Percentiles rank a stretch among this genome's conserved stretches.
phyloP scores from a whole-genome alignment of 2,329 filamentous ascomycete species.

The Alternaria gaisen region DNA sequence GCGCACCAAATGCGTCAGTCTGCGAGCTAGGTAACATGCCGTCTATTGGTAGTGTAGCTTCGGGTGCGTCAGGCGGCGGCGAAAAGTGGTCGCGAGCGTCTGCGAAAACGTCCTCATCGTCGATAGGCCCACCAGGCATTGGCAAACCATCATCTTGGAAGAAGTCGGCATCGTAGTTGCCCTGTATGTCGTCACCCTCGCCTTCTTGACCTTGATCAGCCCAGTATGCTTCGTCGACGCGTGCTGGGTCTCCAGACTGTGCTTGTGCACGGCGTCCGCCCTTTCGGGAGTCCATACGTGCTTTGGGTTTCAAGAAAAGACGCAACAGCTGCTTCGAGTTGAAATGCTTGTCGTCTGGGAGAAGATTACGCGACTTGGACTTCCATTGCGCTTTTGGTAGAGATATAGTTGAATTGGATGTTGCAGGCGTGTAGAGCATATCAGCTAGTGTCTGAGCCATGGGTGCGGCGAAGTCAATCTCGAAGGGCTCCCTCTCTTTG shows the following conservation, averaged over 20 bases:
- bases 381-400: conserved; percentile 95
- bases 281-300: conserved; percentile 76
- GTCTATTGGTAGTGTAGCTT: conserved; percentile 36
- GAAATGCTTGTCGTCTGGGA: conserved; percentile 98
- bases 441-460: conserved; percentile 77
- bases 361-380: conserved; percentile 88
- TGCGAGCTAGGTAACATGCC: conserved; percentile 63
- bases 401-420: conserved; percentile 81
- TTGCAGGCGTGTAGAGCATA: conserved; percentile 80
- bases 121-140: conserved; percentile 69
- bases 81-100: conserved; percentile 83
- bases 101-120: conserved; percentile 75
- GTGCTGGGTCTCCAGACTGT: conserved; percentile 60
- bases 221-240: conserved; percentile 97
- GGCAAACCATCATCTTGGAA: conserved; percentile 88
- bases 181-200: conserved; percentile 68
- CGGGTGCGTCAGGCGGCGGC: conserved; percentile 63
- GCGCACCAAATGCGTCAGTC: conserved; percentile 67
- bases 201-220: conserved; percentile 62
- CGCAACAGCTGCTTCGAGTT: conserved; percentile 89
- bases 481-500: conserved; percentile 96
- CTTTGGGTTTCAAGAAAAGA: conserved; percentile 94
- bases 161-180: conserved; percentile 96
- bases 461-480: conserved; percentile 86
- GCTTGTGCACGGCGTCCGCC: conserved; percentile 43